A percentile compares a stretch with the other conserved stretches of the same genome.
phyloP scores from a whole-genome alignment of 2,329 filamentous ascomycete genomes.

The Neopestalotiopsis rosae region DNA sequence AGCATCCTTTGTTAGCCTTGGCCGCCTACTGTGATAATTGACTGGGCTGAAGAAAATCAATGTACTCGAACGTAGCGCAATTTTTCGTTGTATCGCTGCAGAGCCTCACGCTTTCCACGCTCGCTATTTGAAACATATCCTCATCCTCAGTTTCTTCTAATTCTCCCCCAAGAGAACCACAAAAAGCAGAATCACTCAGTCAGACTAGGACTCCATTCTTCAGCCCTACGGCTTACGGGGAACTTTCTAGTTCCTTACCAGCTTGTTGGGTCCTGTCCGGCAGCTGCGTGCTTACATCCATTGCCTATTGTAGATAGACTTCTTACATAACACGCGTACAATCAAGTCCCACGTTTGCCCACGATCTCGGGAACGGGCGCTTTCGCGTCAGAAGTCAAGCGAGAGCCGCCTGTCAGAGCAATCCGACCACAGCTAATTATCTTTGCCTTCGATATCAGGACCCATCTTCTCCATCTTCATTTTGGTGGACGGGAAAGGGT shows the following conservation, averaged over 20 bases:
- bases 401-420: conserved; percentile 14
- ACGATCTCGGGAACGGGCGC: conserved; percentile 1
- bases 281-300: not conserved
- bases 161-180: not conserved
- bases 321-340: conserved; percentile 15
- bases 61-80: too few species aligned
- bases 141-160: not conserved
- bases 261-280: not conserved
- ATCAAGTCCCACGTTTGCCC: not conserved
- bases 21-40: too few species aligned
- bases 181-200: not conserved
- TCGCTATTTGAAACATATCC: not conserved
- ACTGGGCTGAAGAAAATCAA: too few species aligned
- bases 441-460: not conserved
- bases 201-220: not conserved
- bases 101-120: too few species aligned
- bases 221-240: not conserved
- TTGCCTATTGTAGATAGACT: conserved; percentile 16
- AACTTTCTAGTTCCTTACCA: not conserved
- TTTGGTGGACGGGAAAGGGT: not conserved
- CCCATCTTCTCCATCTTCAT: not conserved
- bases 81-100: too few species aligned
- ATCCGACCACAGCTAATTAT: not conserved
- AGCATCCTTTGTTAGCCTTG: too few species aligned
- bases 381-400: not conserved